Evolutionary conservation across 345 rosid genomes (phyloP).

Genomic region (Trapa incisa): DNA sequence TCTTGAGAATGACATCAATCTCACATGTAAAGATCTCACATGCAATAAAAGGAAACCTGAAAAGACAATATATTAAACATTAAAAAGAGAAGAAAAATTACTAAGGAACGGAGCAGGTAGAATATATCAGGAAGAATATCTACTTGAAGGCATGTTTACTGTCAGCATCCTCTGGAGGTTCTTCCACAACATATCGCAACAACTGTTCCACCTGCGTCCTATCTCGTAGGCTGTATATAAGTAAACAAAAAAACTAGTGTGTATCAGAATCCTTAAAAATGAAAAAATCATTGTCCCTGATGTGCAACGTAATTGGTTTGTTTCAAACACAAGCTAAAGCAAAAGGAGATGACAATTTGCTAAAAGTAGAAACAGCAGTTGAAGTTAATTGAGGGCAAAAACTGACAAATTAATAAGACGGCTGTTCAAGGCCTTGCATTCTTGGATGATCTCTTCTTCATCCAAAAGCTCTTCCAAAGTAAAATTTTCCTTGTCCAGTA

Average conservation of each 20-base stretch:
- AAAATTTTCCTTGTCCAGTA: conserved; percentile 79
- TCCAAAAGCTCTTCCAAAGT: conserved; percentile 94
- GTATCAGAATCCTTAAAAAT: too few relatives aligned
- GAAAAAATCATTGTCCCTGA: not conserved
- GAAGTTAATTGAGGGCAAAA: not conserved
- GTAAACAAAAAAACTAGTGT: too few relatives aligned
- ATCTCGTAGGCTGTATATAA: conserved; percentile 61
- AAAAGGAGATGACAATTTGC: not conserved
- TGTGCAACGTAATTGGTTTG: not conserved
- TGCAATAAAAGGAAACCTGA: conserved; percentile 89
- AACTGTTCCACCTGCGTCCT: conserved; percentile 90
- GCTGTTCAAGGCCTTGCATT: conserved; percentile 94
- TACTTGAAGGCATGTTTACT: conserved; percentile 83
- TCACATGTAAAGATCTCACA: conserved; percentile 97
- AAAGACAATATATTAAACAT: conserved; percentile 6
- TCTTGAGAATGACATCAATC: conserved; percentile 89
- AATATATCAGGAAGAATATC: conserved; percentile 9
- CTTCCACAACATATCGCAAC: conserved; percentile 67
- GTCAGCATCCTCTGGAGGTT: conserved; percentile 75
- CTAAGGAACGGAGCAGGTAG: not conserved
- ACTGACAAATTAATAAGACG: conserved; percentile 89
- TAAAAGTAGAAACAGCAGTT: not conserved
- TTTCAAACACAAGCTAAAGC: not conserved
- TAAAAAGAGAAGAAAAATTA: not conserved
- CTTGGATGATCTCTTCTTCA: conserved; percentile 98